phyloP scores from a whole-genome alignment of 208 protist species.

The Herpetomonas muscarum region DNA sequence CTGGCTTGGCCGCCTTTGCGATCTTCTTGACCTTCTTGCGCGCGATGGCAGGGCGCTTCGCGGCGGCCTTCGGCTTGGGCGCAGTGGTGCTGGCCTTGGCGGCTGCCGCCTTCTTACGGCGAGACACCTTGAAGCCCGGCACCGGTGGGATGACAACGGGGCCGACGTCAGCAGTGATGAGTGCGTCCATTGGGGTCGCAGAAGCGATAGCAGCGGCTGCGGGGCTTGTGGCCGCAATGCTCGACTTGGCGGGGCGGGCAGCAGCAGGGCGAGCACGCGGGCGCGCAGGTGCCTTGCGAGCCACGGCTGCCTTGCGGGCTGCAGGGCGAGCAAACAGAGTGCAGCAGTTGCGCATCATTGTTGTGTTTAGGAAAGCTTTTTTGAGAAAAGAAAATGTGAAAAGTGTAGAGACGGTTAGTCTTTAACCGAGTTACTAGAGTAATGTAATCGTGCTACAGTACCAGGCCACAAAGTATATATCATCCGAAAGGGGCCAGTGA shows the following conservation, averaged over 20 bases:
- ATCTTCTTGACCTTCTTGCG: neutral
- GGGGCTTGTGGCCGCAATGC: neutral
- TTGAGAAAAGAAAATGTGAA: too few species aligned
- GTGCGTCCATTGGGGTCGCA: slow-evolving; percentile 6
- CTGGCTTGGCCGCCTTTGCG: slow-evolving; percentile 6
- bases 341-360: neutral
- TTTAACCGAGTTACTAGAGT: too few species aligned
- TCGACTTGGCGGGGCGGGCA: neutral
- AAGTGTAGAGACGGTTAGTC: too few species aligned
- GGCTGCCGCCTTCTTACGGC: slow-evolving; percentile 15
- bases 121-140: slow-evolving; percentile 18
- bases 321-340: neutral
- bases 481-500: too few species aligned
- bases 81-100: neutral
- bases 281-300: slow-evolving; percentile 18
- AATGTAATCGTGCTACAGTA: too few species aligned
- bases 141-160: slow-evolving; percentile 20
- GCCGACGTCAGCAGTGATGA: neutral
- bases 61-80: slow-evolving; percentile 12
- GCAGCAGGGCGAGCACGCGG: slow-evolving; percentile 3
- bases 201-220: slow-evolving; percentile 15
- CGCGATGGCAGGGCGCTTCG: too few species aligned
- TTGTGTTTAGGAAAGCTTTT: neutral
- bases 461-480: too few species aligned
- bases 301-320: slow-evolving; percentile 6